Evolutionary conservation across 768 basidiomycete genomes (phyloP).

Genomic region (Xerocomus brunneocitrinus): DNA sequence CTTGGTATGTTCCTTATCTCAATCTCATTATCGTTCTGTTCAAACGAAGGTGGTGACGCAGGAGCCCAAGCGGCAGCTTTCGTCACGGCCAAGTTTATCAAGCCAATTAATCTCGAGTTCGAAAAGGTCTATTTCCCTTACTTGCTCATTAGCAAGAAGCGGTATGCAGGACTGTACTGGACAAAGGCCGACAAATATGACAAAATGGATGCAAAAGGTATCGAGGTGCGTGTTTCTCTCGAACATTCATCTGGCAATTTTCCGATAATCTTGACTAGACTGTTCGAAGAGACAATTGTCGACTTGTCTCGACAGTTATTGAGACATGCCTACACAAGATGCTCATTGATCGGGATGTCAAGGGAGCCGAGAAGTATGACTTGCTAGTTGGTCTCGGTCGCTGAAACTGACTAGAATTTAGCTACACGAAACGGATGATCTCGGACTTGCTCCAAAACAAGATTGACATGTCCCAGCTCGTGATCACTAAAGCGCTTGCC

Average conservation of each 20-base stretch:
- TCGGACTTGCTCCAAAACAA: conserved; percentile 94
- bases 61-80: conserved; percentile 90
- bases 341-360: conserved; percentile 92
- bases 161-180: conserved; percentile 98
- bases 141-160: conserved; percentile 95
- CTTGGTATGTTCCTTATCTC: conserved; percentile 53
- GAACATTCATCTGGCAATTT: neutral
- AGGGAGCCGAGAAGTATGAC: conserved; percentile 84
- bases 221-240: conserved; percentile 61
- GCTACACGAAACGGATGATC: conserved; percentile 91
- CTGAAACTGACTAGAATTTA: conserved; percentile 31
- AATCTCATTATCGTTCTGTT: neutral
- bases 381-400: conserved; percentile 3
- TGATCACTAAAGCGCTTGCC: conserved; percentile 95
- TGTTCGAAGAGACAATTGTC: conserved; percentile 96
- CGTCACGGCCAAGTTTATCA: conserved; percentile 86
- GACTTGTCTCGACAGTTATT: conserved; percentile 96
- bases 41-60: conserved; percentile 27
- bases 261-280: conserved; percentile 50
- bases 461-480: conserved; percentile 97
- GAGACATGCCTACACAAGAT: conserved; percentile 98
- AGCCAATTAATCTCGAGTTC: conserved; percentile 98
- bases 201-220: conserved; percentile 99
- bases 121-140: conserved; percentile 99
- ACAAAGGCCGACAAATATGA: conserved; percentile 93